These are phyloP conservation scores for Plasmodium yoelii DNA, from an alignment of 169 alveolate genomes.

Conservation along the genomic window DNA sequence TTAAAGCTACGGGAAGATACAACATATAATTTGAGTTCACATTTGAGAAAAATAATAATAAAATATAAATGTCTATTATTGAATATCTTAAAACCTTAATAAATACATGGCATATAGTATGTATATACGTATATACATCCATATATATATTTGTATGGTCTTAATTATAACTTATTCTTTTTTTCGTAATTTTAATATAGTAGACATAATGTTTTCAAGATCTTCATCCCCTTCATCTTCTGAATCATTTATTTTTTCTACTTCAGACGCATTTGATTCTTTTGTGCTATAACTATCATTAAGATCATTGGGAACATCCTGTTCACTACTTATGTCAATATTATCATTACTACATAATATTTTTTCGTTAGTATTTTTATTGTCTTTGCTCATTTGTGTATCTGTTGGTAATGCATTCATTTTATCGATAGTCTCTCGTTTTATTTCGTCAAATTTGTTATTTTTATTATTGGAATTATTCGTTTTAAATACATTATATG, in stretches of 20 bases:
- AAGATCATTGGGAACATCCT: neutral
- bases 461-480: neutral
- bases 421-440: neutral
- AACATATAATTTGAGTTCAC: no score
- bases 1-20: no score
- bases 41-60: no score
- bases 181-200: conserved; percentile 45
- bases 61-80: no score
- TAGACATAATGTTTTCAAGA: conserved; percentile 72
- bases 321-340: neutral
- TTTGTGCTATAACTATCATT: neutral
- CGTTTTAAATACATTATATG: neutral
- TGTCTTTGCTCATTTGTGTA: neutral
- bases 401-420: neutral
- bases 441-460: neutral
- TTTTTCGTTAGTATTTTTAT: neutral
- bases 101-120: neutral
- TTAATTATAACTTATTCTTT: neutral
- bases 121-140: neutral
- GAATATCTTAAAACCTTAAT: no score
- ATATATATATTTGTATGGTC: neutral
- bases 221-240: conserved; percentile 66
- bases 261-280: conserved; percentile 18
- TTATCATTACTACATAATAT: conserved; percentile 1
- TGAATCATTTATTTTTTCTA: conserved; percentile 15